These are phyloP conservation scores for Gamsiella multidivaricata DNA, from an alignment of 192 early-diverging fungal species.

Conservation along the genomic window DNA sequence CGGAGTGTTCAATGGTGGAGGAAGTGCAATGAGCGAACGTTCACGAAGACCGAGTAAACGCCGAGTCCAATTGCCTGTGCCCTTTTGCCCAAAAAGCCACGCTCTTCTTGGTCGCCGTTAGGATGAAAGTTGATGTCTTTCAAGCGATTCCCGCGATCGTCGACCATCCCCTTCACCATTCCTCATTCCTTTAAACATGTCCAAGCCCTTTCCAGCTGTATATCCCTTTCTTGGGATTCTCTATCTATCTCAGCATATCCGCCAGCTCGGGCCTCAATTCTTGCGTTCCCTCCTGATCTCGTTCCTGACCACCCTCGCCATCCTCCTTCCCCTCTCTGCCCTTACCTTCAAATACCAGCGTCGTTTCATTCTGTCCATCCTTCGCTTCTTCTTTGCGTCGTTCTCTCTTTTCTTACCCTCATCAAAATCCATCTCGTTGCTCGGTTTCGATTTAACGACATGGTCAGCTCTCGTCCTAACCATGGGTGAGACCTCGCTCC, in stretches of 20 bases:
- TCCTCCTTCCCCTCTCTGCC: slow-evolving; percentile 35
- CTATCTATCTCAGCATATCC: slow-evolving; percentile 25
- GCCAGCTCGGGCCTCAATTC: slow-evolving; percentile 28
- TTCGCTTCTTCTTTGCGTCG: slow-evolving; percentile 12
- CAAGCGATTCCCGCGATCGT: too few relatives aligned
- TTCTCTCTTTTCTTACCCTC: slow-evolving; percentile 7
- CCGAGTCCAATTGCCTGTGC: too few relatives aligned
- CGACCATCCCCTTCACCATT: not conserved
- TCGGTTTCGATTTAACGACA: slow-evolving; percentile 16
- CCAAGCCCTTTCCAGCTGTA: not conserved
- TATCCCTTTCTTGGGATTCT: slow-evolving; percentile 27
- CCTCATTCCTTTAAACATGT: not conserved
- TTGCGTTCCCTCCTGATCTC: slow-evolving; percentile 16
- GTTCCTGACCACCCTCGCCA: slow-evolving; percentile 25
- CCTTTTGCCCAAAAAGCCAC: too few relatives aligned
- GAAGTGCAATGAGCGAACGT: not conserved
- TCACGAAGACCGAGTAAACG: too few relatives aligned
- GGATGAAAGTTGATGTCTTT: not conserved
- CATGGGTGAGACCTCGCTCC: slow-evolving; percentile 31
- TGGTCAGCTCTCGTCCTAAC: slow-evolving; percentile 37
- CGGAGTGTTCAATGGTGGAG: not conserved
- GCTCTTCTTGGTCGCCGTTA: not conserved
- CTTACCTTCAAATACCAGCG: slow-evolving; percentile 37
- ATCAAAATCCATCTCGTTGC: not conserved
- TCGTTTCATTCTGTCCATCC: slow-evolving; percentile 9